A percentile compares a stretch with the other conserved stretches of the same genome.
Conservation (phyloP, 2,329 filamentous ascomycete species). For the Didymellaceae sp. region DNA sequence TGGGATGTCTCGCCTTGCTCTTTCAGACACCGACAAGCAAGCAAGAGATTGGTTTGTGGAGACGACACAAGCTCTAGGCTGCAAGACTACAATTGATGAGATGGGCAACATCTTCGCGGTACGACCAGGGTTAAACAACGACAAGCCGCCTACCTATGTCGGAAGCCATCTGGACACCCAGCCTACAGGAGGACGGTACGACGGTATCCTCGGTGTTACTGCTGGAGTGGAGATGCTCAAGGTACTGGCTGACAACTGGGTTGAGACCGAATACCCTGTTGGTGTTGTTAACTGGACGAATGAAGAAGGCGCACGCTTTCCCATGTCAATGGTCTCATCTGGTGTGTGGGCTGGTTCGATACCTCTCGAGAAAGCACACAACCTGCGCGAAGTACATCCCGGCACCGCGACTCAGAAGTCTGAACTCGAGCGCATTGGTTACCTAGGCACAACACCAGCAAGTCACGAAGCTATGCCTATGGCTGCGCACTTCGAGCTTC, state of each 20-base stretch:
- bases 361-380: constrained; percentile 65
- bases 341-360: constrained; percentile 79
- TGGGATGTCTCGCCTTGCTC: constrained; percentile 76
- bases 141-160: constrained; percentile 67
- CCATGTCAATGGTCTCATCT: constrained; percentile 74
- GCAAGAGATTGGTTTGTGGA: constrained; percentile 78
- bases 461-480: constrained; percentile 68
- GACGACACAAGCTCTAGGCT: constrained; percentile 68
- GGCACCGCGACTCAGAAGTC: constrained; percentile 68
- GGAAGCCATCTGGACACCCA: constrained; percentile 70
- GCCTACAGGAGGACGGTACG: constrained; percentile 70
- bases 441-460: constrained; percentile 65
- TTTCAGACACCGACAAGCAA: constrained; percentile 73
- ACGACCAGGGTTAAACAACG: constrained; percentile 65
- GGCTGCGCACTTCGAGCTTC: constrained; percentile 81
- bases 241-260: constrained; percentile 69
- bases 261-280: constrained; percentile 73
- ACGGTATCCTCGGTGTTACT: constrained; percentile 77
- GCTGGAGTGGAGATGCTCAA: constrained; percentile 76
- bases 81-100: constrained; percentile 70
- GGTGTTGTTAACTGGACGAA: constrained; percentile 83
- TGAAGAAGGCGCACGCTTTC: constrained; percentile 83
- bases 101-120: constrained; percentile 86
- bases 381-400: constrained; percentile 67
- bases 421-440: constrained; percentile 75